Base-by-base conservation (phyloP, 1,284 basidiomycete species). In the Sparassis latifolia region DNA sequence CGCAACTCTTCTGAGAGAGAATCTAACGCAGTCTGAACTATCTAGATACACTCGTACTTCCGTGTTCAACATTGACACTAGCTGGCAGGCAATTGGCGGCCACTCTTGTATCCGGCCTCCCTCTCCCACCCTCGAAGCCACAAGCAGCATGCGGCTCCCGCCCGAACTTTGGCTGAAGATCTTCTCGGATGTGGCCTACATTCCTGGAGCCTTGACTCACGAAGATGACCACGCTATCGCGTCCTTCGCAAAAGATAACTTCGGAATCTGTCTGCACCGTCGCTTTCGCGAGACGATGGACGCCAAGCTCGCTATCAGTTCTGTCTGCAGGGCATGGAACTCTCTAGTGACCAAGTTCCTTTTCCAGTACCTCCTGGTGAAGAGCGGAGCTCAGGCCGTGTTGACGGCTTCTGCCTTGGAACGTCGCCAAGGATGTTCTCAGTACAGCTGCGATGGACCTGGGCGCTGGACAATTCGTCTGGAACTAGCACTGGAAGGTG, bases 91-190 rank as follows among this genome's bases (percentile, higher is more conserved):
- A 20, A 20, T 20, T 20, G 20, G 20, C 20, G 20, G 20, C 20
- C 20, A 20, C 20, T 20, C 20, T 20, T 20, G 20, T 20, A 20
- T 20, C 20, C 20, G 20, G 20, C 20, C 12, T 37, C 12, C 35
- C 12, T 37, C 35, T 37, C 35, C 35, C 35, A 12, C 12, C 20
- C 35, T 37, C 35, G 7, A 37, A 37, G 35, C 20, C 35, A 37
- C 35, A 37, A 37, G 12, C 35, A 37, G 12, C 35, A 37, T 7
- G 12, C 35, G 12, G 12, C 35, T 49, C n/a, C 48, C 48, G 5
- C 12, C 20, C 9, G 69, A 71, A 55, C 47, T 69, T n/a, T 69
- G 68, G 68, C 51, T 62, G 6, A 55, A 58, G n/a, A 58, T 70
- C 28, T 66, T 70, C 49, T 44, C 50, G 2, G 52, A 60, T 47